A percentile compares a stretch with the other conserved stretches of the same genome.
These are phyloP conservation scores for Fusarium sp. DNA, from an alignment of 2,329 filamentous ascomycete genomes.

Conservation along the genomic window DNA sequence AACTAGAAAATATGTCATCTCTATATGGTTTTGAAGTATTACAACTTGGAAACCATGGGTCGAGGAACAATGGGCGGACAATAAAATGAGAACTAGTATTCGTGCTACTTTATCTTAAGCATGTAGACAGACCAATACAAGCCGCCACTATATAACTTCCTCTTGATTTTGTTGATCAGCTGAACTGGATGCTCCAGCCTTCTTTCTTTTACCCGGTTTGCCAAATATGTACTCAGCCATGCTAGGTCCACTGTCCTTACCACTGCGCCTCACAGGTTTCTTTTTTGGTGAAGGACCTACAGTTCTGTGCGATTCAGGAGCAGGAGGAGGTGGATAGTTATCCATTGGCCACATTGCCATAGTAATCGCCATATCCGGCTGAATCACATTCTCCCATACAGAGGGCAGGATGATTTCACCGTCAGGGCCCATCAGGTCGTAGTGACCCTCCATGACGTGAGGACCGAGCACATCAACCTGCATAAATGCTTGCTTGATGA, in stretches of 20 bases:
- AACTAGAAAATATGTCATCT: too few relatives aligned
- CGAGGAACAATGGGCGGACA: too few relatives aligned
- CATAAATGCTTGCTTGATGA: conserved; percentile 85
- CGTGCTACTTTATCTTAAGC: too few relatives aligned
- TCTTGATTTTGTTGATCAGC: too few relatives aligned
- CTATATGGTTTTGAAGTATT: fast-evolving
- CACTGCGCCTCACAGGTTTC: conserved; percentile 40
- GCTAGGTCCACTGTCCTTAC: conserved; percentile 8
- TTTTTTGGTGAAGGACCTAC: conserved; percentile 30
- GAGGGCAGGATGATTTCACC: conserved; percentile 82
- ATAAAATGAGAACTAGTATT: too few relatives aligned
- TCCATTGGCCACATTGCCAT: conserved; percentile 71
- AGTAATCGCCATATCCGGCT: conserved; percentile 71
- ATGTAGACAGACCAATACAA: fast-evolving
- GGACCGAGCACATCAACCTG: conserved; percentile 81
- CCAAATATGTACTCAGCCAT: conserved; percentile 44
- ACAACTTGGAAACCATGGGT: fast-evolving
- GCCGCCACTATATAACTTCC: too few relatives aligned
- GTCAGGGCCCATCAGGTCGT: conserved; percentile 81
- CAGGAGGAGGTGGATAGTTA: conserved; percentile 46
- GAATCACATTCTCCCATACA: conserved; percentile 83
- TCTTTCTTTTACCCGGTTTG: conserved; percentile 47
- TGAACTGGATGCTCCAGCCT: too few relatives aligned
- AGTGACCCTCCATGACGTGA: conserved; percentile 81
- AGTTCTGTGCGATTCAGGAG: too few relatives aligned